phyloP scores from a whole-genome alignment of 208 protist genomes.

The Acanthamoeba royreba region DNA sequence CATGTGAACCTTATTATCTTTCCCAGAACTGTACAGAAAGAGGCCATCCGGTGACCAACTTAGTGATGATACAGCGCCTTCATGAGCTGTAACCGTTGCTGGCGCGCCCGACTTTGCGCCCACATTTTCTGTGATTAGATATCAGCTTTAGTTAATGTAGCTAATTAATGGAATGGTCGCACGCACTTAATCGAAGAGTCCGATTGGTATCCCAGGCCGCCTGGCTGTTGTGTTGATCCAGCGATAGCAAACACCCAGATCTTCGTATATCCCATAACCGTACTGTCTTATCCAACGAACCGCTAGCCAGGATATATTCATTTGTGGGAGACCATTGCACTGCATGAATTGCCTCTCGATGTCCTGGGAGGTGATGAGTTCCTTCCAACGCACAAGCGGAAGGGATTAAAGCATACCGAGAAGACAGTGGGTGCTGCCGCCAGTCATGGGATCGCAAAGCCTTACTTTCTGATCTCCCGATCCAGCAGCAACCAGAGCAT shows the following conservation, averaged over 20 bases:
- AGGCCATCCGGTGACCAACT: slow-evolving; percentile 31
- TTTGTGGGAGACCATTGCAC: slow-evolving; percentile 48
- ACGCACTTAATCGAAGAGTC: not conserved
- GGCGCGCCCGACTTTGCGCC: slow-evolving; percentile 11
- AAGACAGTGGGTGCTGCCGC: slow-evolving; percentile 42
- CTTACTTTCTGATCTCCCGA: slow-evolving; percentile 48
- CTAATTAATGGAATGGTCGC: no score
- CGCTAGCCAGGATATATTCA: slow-evolving; percentile 34
- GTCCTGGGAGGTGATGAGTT: no score
- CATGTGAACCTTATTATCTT: slow-evolving; percentile 29
- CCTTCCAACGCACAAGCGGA: not conserved
- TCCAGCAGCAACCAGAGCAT: slow-evolving; percentile 13
- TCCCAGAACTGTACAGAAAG: slow-evolving; percentile 38
- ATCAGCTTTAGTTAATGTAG: not conserved
- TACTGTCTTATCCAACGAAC: slow-evolving; percentile 55
- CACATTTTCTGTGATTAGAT: slow-evolving; percentile 5
- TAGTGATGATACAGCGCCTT: slow-evolving; percentile 21
- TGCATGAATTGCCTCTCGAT: not conserved
- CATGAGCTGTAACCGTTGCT: slow-evolving; percentile 24
- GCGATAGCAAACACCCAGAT: slow-evolving; percentile 42
- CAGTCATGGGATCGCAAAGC: slow-evolving; percentile 48
- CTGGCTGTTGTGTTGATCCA: slow-evolving; percentile 47
- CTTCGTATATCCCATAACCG: slow-evolving; percentile 52
- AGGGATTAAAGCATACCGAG: not conserved
- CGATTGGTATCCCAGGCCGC: not conserved